Evolutionary conservation across 2,329 filamentous ascomycete species (phyloP), one percentile per base, ranked within the genome.

Genomic region (Hypomyces perniciosus): DNA sequence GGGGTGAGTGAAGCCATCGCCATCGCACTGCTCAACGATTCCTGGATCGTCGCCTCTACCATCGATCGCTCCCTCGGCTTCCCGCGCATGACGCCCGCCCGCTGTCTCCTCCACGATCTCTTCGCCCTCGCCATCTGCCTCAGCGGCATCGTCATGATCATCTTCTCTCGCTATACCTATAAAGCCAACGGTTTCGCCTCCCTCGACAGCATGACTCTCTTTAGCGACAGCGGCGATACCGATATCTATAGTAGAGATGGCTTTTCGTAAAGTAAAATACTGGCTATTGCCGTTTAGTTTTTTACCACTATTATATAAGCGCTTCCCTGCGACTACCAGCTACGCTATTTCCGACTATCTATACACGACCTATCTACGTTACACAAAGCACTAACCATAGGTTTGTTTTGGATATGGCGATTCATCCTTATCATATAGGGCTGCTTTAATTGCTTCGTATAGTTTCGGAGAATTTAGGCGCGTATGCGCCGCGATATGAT

Each of bases 21-120:
- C 44, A 58, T 68, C 12, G 62, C 68, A 27, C 57, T 69, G 50
- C 61, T 70, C 55, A 67, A 67, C 47, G 68, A 71, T 43, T 69
- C 65, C 58, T 69, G 67, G 66, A 65, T 69, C 38, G 60, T 65
- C 40, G 49, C 65, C 43, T 62, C 66, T 4, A 54, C 64, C 12
- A 56, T 59, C 5, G 62, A 68, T 28, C 53, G 57, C 6, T 50
- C 59, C 6, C 50, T 59, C 9, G 59, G 59, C 6, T 62, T 68
- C 10, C 52, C 56, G 12, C 56, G 61, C 30, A 50, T 66, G 28
- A 53, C 60, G 13, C 56, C 64, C 2, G 60, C 61, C 3, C 59
- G 64, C n/a, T 58, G 56, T 35, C 54, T 66, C 5, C 50, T 67
- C 5, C 62, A 66, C 52, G 68, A 70, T 45, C 52, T 68, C 37